Evolutionary conservation across 2,329 filamentous ascomycete species (phyloP).

Genomic region (Epichloe uncinata): DNA sequence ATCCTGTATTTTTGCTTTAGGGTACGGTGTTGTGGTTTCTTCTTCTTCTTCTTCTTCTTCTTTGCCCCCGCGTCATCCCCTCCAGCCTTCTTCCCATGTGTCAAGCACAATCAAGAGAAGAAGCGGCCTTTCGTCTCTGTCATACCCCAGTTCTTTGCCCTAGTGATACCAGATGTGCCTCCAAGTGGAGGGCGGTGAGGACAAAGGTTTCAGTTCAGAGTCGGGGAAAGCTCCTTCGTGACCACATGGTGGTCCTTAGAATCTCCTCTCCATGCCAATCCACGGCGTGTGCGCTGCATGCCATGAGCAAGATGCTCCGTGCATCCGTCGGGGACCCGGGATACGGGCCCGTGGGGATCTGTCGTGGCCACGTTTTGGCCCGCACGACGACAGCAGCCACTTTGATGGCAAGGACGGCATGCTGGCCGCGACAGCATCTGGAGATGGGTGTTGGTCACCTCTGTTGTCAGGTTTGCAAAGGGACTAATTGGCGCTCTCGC

Average conservation of each 20-base stretch:
- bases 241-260: not conserved
- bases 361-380: conserved; percentile 4
- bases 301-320: not conserved
- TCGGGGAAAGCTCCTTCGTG: not conserved
- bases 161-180: too few relatives aligned
- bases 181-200: conserved; percentile 1
- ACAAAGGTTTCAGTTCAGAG: not conserved
- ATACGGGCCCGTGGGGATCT: conserved; percentile 1
- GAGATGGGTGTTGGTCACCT: conserved; percentile 15
- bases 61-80: not conserved
- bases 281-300: not conserved
- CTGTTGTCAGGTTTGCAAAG: conserved; percentile 18
- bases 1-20: conserved; percentile 55
- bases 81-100: not conserved
- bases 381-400: not conserved
- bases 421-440: not conserved
- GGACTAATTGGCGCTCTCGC: not conserved
- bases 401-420: conserved; percentile 1
- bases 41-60: not conserved
- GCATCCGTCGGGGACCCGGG: not conserved
- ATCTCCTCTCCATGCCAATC: not conserved
- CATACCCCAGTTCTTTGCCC: conserved; percentile 4
- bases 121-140: not conserved
- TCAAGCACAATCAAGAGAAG: not conserved
- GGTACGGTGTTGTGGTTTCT: conserved; percentile 36